phyloP scores from a whole-genome alignment of 1,284 basidiomycete species.

The Xanthoconium separans region DNA sequence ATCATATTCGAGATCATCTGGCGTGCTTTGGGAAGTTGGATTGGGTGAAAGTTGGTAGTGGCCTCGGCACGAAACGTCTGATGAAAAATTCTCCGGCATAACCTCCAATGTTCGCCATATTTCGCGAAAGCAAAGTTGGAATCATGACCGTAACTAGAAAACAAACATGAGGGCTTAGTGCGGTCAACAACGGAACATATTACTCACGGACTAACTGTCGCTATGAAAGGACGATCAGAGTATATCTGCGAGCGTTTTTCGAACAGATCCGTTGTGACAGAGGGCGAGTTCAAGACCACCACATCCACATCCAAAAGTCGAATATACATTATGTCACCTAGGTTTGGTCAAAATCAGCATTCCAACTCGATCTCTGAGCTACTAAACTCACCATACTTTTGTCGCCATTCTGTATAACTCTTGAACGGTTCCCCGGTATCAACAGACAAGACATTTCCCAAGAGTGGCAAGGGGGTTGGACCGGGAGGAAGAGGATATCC shows the following conservation, averaged over 20 bases:
- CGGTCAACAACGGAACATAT: not conserved
- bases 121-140: conserved; percentile 9
- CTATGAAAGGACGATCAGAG: conserved; percentile 22
- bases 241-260: conserved; percentile 24
- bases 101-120: conserved; percentile 18
- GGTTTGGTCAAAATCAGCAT: not conserved
- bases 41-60: conserved; percentile 4
- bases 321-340: conserved; percentile 24
- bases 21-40: not conserved
- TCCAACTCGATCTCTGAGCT: not conserved
- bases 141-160: conserved; percentile 19
- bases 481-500: conserved; percentile 18
- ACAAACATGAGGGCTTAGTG: too few species aligned
- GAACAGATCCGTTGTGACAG: conserved; percentile 13
- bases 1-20: conserved; percentile 12
- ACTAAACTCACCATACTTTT: conserved; percentile 18
- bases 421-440: conserved; percentile 9
- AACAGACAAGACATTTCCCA: conserved; percentile 19
- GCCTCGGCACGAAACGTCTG: conserved; percentile 11
- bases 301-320: conserved; percentile 22
- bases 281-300: conserved; percentile 18
- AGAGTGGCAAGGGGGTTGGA: conserved; percentile 14
- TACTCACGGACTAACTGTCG: conserved; percentile 17
- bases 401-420: conserved; percentile 21
- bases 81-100: conserved; percentile 5